Evolutionary conservation across 2,329 filamentous ascomycete species (phyloP).

Genomic region (Epichloe hybrida): DNA sequence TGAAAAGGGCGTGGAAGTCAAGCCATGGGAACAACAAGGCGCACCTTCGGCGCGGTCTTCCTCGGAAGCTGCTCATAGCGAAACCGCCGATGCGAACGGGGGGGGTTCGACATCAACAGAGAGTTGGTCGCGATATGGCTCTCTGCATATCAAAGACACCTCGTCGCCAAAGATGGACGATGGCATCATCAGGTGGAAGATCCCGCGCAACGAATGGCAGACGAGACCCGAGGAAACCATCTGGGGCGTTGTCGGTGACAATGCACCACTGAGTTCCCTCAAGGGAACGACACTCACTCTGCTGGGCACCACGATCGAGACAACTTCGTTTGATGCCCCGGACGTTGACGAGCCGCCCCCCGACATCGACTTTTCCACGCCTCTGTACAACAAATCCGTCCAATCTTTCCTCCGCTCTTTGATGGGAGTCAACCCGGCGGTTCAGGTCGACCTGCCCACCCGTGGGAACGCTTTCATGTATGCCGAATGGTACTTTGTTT

Average conservation of each 20-base stretch:
- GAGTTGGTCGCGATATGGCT: slow-evolving; percentile 20
- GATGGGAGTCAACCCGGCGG: slow-evolving; percentile 44
- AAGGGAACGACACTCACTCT: slow-evolving; percentile 66
- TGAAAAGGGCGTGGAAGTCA: slow-evolving; percentile 46
- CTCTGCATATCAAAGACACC: slow-evolving; percentile 22
- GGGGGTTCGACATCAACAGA: slow-evolving; percentile 12
- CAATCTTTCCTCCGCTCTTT: slow-evolving; percentile 54
- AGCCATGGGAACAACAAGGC: slow-evolving; percentile 29
- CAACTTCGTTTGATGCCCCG: slow-evolving; percentile 54
- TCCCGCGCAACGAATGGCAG: slow-evolving; percentile 22
- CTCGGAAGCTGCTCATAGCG: slow-evolving; percentile 13
- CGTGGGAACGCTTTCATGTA: slow-evolving; percentile 54
- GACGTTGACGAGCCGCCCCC: slow-evolving; percentile 46
- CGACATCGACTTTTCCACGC: slow-evolving; percentile 25
- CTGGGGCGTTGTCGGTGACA: slow-evolving; percentile 50
- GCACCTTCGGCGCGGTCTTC: slow-evolving; percentile 16
- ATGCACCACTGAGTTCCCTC: slow-evolving; percentile 55
- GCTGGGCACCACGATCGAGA: slow-evolving; percentile 67
- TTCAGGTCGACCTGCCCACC: slow-evolving; percentile 47
- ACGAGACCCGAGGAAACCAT: slow-evolving; percentile 46
- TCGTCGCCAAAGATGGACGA: slow-evolving; percentile 6
- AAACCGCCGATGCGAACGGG: slow-evolving; percentile 7
- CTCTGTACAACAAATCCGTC: slow-evolving; percentile 58
- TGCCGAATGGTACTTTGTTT: slow-evolving; percentile 62
- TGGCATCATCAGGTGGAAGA: slow-evolving; percentile 10